Evolutionary conservation across 352 stramenopile species (phyloP).

Genomic region (Phytophthora pistaciae): DNA sequence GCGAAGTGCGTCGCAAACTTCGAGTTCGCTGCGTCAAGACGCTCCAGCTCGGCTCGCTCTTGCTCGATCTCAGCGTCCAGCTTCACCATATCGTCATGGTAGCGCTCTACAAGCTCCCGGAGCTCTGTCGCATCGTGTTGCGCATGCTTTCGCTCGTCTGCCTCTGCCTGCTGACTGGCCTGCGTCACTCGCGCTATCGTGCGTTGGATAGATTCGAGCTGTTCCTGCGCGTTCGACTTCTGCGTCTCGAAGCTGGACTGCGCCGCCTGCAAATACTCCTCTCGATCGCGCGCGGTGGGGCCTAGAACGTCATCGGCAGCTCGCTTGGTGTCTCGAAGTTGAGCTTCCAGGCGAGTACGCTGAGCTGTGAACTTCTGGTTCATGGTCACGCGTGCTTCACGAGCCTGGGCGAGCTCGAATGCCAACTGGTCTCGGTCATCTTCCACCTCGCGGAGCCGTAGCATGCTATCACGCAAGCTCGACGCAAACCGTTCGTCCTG

Average conservation of each 20-base stretch:
- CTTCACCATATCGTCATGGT: conserved; percentile 58
- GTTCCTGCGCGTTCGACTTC: conserved; percentile 46
- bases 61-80: conserved; percentile 54
- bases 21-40: conserved; percentile 40
- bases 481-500: conserved; percentile 53
- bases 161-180: conserved; percentile 51
- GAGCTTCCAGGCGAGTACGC: conserved; percentile 48
- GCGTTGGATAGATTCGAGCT: conserved; percentile 40
- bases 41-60: conserved; percentile 38
- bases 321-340: conserved; percentile 57
- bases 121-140: conserved; percentile 49
- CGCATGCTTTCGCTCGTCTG: conserved; percentile 62
- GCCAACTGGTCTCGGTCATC: conserved; percentile 69
- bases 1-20: conserved; percentile 53
- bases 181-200: conserved; percentile 45
- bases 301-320: conserved; percentile 46
- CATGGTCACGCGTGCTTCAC: conserved; percentile 40
- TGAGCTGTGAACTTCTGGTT: conserved; percentile 41
- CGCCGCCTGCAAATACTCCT: conserved; percentile 56
- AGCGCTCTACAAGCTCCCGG: conserved; percentile 52
- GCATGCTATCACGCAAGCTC: conserved; percentile 52
- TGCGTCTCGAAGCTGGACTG: conserved; percentile 50
- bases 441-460: conserved; percentile 67
- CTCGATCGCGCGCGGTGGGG: conserved; percentile 42
- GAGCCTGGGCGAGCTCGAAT: conserved; percentile 63